Percentiles rank a stretch among this genome's conserved stretches.
Evolutionary conservation across 1,139 yeast species (phyloP).

Genomic region (Keqinozyma sinolaborantium): DNA sequence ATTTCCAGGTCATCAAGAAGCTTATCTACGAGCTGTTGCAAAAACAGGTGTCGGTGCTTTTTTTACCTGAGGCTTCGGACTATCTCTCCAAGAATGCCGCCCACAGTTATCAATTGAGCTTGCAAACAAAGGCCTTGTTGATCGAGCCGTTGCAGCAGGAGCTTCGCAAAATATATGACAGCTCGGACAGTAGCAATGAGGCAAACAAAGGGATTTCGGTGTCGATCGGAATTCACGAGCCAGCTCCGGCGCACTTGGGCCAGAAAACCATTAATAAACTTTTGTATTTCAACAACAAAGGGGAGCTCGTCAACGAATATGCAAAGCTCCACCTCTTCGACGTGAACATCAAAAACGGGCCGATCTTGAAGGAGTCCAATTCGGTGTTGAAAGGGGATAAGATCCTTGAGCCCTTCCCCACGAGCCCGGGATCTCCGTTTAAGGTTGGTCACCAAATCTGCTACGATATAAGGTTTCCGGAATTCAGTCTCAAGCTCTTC

Average conservation of each 20-base stretch:
- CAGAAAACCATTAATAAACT: constrained; percentile 60
- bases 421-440: constrained; percentile 30
- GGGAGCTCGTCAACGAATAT: constrained; percentile 63
- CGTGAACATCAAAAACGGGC: constrained; percentile 75
- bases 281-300: constrained; percentile 64
- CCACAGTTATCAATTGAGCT: constrained; percentile 61
- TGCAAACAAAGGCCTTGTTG: constrained; percentile 50
- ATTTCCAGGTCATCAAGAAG: constrained; percentile 54
- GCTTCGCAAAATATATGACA: constrained; percentile 21
- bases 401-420: constrained; percentile 50
- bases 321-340: constrained; percentile 89
- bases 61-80: constrained; percentile 92
- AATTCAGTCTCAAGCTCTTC: constrained; percentile 63
- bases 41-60: constrained; percentile 59
- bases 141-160: constrained; percentile 45
- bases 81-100: constrained; percentile 69
- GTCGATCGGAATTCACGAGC: constrained; percentile 80
- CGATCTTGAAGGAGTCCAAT: constrained; percentile 68
- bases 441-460: constrained; percentile 74
- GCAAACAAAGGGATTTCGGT: constrained; percentile 23
- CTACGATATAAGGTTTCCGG: constrained; percentile 89
- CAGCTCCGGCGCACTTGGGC: constrained; percentile 42
- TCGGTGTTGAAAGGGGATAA: constrained; percentile 77
- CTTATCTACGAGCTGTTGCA: constrained; percentile 62
- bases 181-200: constrained; percentile 3